phyloP scores from a whole-genome alignment of 2,329 filamentous ascomycete species.

The Neurospora sp. region DNA sequence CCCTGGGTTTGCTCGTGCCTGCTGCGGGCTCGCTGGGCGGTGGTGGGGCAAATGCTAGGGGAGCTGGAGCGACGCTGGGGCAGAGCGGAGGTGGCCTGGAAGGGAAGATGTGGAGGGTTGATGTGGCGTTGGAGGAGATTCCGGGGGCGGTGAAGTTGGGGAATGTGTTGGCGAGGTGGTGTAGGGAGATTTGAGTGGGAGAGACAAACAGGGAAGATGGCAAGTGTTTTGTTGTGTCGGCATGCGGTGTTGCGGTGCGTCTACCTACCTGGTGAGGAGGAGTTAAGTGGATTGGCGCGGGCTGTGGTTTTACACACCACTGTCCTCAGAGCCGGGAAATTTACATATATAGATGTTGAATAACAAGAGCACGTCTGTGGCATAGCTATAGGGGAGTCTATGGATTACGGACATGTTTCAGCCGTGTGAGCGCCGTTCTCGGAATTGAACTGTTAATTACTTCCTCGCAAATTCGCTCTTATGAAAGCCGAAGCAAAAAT shows the following conservation, averaged over 20 bases:
- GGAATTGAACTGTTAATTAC: too few relatives aligned
- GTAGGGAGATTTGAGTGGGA: conserved; percentile 52
- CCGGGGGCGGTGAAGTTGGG: conserved; percentile 49
- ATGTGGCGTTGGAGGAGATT: conserved; percentile 72
- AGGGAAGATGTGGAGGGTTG: conserved; percentile 62
- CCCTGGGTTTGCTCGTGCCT: conserved; percentile 59
- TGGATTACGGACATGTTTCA: neutral
- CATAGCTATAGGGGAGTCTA: neutral
- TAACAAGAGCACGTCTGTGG: neutral
- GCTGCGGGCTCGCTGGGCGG: conserved; percentile 45
- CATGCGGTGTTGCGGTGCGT: neutral
- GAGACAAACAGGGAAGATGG: neutral
- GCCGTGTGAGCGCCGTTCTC: too few relatives aligned
- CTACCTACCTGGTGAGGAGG: neutral
- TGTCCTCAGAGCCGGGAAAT: too few relatives aligned
- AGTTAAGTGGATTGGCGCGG: too few relatives aligned
- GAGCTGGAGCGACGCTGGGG: conserved; percentile 24
- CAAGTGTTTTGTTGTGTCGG: neutral
- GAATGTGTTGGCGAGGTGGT: conserved; percentile 60
- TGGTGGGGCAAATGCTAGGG: conserved; percentile 17
- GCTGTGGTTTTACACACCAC: too few relatives aligned
- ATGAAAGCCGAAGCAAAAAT: too few relatives aligned
- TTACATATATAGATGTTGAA: neutral
- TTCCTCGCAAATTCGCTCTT: too few relatives aligned
- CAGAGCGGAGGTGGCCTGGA: conserved; percentile 50